Conservation (phyloP, 352 stramenopile genomes). For the Pythium scleroteichum region DNA sequence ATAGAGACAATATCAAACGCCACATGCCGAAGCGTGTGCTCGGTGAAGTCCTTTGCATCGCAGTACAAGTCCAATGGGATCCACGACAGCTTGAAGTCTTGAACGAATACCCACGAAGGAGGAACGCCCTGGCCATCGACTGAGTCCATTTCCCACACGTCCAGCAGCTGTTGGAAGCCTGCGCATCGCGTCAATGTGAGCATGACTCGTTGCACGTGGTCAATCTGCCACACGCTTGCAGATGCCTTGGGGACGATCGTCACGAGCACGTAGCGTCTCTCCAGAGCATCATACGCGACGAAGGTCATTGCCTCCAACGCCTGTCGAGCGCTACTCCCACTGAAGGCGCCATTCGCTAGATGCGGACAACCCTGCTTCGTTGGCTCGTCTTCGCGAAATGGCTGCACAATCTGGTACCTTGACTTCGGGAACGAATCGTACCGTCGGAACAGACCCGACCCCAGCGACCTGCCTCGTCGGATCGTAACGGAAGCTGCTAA, state of each 20-base stretch:
- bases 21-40: slow-evolving; percentile 44
- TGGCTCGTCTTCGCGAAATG: slow-evolving; percentile 5
- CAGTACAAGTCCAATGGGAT: slow-evolving; percentile 27
- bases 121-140: not conserved
- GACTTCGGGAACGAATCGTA: slow-evolving; percentile 20
- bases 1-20: slow-evolving; percentile 55
- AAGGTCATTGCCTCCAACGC: not conserved
- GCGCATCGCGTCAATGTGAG: slow-evolving; percentile 29
- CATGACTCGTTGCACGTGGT: slow-evolving; percentile 42
- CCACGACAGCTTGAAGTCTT: slow-evolving; percentile 45
- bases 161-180: slow-evolving; percentile 49
- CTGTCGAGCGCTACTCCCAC: not conserved
- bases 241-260: slow-evolving; percentile 21
- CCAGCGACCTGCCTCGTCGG: not conserved
- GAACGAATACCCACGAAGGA: slow-evolving; percentile 50
- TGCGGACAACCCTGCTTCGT: not conserved
- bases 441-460: slow-evolving; percentile 6
- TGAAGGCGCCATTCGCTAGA: not conserved
- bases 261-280: slow-evolving; percentile 19
- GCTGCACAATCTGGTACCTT: slow-evolving; percentile 16
- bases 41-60: slow-evolving; percentile 38
- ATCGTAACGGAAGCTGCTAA: not conserved
- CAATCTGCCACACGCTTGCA: slow-evolving; percentile 42
- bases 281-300: slow-evolving; percentile 18
- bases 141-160: slow-evolving; percentile 41